Conservation (phyloP, 2,329 filamentous ascomycete species). For the Ascochyta clinopodiicola region DNA sequence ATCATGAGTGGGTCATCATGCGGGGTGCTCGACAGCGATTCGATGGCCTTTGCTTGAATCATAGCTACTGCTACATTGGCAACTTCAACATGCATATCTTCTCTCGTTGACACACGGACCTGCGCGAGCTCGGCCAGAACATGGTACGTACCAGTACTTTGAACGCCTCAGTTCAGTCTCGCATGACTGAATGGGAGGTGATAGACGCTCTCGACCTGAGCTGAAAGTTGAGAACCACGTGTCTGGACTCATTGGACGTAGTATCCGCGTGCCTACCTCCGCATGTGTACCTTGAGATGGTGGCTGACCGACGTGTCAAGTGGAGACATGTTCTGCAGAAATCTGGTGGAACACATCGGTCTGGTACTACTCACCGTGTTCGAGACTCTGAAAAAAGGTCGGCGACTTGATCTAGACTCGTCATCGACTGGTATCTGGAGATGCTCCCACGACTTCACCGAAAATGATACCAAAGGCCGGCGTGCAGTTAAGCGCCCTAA, state of each 20-base stretch:
- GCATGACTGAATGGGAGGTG: background rate
- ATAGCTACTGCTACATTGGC: too few species aligned
- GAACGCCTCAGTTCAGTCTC: background rate
- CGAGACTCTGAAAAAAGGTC: background rate
- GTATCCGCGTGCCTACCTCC: background rate
- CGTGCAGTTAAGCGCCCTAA: too few species aligned
- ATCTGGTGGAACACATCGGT: background rate
- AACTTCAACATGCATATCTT: background rate
- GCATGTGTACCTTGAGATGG: background rate
- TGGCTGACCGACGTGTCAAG: background rate
- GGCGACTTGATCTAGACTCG: background rate
- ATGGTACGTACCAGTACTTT: background rate
- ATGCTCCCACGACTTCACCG: too few species aligned
- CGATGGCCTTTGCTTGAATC: background rate
- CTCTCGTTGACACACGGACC: background rate
- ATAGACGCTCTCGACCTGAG: background rate
- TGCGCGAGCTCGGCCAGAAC: background rate
- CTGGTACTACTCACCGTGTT: background rate
- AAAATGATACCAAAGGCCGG: background rate
- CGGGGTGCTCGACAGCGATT: background rate
- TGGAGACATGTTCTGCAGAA: background rate
- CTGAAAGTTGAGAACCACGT: background rate
- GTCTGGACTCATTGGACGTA: background rate
- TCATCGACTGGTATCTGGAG: background rate
- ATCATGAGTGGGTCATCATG: background rate